Base-by-base conservation (phyloP, 257 asterid genomes). In the Fraxinus excelsior region DNA sequence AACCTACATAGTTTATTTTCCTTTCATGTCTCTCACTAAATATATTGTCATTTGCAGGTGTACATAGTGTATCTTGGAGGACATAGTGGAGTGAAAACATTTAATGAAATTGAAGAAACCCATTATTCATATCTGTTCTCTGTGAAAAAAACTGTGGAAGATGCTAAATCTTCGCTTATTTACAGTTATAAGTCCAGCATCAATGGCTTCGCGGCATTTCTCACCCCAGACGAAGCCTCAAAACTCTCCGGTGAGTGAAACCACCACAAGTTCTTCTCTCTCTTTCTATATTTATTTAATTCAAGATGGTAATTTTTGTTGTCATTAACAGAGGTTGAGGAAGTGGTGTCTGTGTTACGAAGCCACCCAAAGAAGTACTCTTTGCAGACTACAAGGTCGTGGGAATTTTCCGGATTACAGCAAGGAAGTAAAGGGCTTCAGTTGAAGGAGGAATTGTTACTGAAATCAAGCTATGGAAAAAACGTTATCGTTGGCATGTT, bases 321-420 rank as follows among this genome's bases (percentile, higher is more conserved):
- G 18, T 42, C 18, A 42, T 42, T 12, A 26, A 62, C 84, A 95
- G 99, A 84, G 60, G 87, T 69, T 83, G 93, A 90, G 73, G 99
- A 84, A 75, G 96, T 93, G 80, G 88, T 87, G 71, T 93, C 94
- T 3, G 88, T 95, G 78, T 76, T 79, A 38, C 81, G 76, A 40
- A 95, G 99, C 88, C 62, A 81, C 26, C 95, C 97, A 16, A 71
- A 71, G n/a, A 88, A 87, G 78, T 90, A 91, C 82, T 34, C 79
- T 2, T 56, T 90, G 87, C 97, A 93, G 67, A 95, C 99, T 0
- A 95, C 99, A 68, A 89, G 99, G 83, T 95, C 99, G n/a, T 95
- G 98, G 99, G 93, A 84, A 49, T 95, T 95, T 70, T 76, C 91
- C 0, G 99, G 99, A 5, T 74, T 95, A n/a, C 80, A 83, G 67